Evolutionary conservation across 768 basidiomycete genomes (phyloP).

Genomic region (Xerocomus spinulosus): DNA sequence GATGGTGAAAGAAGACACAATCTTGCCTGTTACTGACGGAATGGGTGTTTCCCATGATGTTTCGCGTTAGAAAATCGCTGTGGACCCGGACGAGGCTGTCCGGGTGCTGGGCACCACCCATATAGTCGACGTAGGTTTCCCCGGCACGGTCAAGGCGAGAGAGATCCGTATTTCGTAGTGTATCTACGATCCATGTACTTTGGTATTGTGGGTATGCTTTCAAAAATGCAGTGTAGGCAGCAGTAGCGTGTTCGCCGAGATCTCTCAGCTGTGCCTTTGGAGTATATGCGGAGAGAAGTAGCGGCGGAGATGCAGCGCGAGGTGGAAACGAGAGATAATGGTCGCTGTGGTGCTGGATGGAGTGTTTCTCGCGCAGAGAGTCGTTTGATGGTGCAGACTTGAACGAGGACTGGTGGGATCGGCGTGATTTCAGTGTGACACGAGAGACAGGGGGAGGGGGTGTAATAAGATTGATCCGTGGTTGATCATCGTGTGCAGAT

Average conservation of each 20-base stretch:
- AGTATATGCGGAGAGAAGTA: slow-evolving; percentile 16
- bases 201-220: slow-evolving; percentile 49
- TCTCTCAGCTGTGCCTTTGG: slow-evolving; percentile 11
- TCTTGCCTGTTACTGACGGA: slow-evolving; percentile 73
- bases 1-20: background rate
- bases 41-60: slow-evolving; percentile 78
- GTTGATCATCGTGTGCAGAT: slow-evolving; percentile 6
- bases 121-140: slow-evolving; percentile 82
- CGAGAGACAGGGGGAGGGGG: slow-evolving; percentile 26
- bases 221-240: too few species aligned
- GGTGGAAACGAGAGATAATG: background rate
- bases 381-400: slow-evolving; percentile 33
- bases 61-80: slow-evolving; percentile 59
- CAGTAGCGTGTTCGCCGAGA: slow-evolving; percentile 33
- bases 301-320: too few species aligned
- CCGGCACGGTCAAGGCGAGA: slow-evolving; percentile 52
- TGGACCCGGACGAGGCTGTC: slow-evolving; percentile 71
- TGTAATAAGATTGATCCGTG: slow-evolving; percentile 2
- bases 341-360: background rate
- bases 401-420: slow-evolving; percentile 32
- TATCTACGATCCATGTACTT: slow-evolving; percentile 65
- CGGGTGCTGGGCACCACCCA: slow-evolving; percentile 80
- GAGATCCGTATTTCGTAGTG: slow-evolving; percentile 61
- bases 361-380: slow-evolving; percentile 33
- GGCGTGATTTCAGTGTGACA: slow-evolving; percentile 38